These are phyloP conservation scores for Helianthus tuberosus DNA, from an alignment of 129 eudicot species.

Conservation along the genomic window DNA sequence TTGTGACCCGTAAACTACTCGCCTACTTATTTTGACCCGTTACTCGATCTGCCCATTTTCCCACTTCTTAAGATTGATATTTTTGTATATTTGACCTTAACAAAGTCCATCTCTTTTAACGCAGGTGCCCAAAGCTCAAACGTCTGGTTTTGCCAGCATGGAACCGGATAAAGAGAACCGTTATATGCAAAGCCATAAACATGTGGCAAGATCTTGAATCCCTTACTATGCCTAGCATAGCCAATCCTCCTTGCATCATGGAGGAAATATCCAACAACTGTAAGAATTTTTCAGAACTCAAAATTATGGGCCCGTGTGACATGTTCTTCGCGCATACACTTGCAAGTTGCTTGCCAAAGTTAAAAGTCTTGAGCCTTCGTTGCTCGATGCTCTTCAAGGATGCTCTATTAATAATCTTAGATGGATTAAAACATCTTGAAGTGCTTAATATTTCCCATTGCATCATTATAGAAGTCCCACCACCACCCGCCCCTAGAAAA, in stretches of 20 bases:
- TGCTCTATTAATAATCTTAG: background rate
- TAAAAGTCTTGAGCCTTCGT: conserved; percentile 7
- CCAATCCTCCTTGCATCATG: conserved; percentile 4
- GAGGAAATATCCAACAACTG: conserved; percentile 4
- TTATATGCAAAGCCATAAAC: conserved; percentile 1
- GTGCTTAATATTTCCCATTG: conserved; percentile 8
- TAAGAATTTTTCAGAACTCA: background rate
- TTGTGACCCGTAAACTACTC: no score
- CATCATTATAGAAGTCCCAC: background rate
- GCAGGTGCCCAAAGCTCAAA: conserved; percentile 1
- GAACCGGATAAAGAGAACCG: conserved; percentile 5
- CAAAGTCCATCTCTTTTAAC: background rate
- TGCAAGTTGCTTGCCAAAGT: conserved; percentile 1
- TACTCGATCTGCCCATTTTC: background rate
- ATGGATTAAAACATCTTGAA: conserved; percentile 2
- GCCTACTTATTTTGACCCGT: background rate
- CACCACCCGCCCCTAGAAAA: conserved; percentile 8
- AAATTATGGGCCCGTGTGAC: conserved; percentile 15
- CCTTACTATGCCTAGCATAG: conserved; percentile 10
- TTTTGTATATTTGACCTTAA: background rate
- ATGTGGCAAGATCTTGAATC: conserved; percentile 3
- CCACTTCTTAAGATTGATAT: background rate
- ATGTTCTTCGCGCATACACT: background rate
- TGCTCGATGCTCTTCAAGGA: conserved; percentile 11
- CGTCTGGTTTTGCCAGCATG: conserved; percentile 6